Conservation (phyloP, 495 filamentous ascomycete species). For the Glonium stellatum region DNA sequence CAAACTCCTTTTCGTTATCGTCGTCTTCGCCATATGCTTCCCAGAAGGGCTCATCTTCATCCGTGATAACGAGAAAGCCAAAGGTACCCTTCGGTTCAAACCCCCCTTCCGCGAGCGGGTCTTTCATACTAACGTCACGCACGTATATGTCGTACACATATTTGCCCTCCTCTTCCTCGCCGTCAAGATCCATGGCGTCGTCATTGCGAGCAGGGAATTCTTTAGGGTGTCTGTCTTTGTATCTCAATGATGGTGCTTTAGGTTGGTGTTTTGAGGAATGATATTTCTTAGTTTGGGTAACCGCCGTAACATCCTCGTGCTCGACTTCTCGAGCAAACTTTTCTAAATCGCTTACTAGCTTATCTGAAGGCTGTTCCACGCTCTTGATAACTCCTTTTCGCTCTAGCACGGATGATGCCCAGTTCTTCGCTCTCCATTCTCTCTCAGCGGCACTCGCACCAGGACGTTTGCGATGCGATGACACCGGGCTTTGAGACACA, state of each 20-base stretch:
- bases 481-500: neutral
- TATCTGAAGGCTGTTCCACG: constrained; percentile 25
- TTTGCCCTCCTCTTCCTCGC: constrained; percentile 44
- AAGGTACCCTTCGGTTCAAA: constrained; percentile 23
- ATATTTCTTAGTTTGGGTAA: neutral
- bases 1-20: constrained; percentile 51
- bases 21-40: constrained; percentile 48
- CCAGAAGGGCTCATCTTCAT: constrained; percentile 54
- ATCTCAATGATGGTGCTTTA: constrained; percentile 29
- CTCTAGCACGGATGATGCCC: neutral
- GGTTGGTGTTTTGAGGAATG: constrained; percentile 19
- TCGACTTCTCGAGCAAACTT: constrained; percentile 22
- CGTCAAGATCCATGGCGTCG: constrained; percentile 28
- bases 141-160: constrained; percentile 62
- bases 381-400: constrained; percentile 30
- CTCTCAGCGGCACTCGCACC: constrained; percentile 18
- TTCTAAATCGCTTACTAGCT: constrained; percentile 21
- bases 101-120: constrained; percentile 1
- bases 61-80: constrained; percentile 53
- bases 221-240: constrained; percentile 27
- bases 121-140: constrained; percentile 30
- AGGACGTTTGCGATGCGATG: constrained; percentile 23
- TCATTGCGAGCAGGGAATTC: constrained; percentile 13
- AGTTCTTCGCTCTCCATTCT: constrained; percentile 15
- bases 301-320: constrained; percentile 8